Percentiles rank a stretch among this genome's conserved stretches.
Evolutionary conservation across 148 eudicot species (phyloP).

Genomic region (Agrostemma githago): DNA sequence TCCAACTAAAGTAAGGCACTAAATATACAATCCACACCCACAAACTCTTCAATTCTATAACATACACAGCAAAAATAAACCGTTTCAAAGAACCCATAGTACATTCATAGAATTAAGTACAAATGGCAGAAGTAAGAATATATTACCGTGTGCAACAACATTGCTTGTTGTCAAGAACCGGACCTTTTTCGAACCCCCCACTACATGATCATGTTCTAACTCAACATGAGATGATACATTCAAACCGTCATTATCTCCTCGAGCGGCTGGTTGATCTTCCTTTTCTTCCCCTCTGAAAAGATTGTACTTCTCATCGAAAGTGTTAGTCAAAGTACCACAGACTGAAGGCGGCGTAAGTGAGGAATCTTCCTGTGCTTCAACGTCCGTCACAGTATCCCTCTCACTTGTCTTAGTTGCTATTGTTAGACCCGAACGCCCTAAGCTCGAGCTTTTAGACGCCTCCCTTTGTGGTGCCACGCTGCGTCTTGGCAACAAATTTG

Average conservation of each 20-base stretch:
- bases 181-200: constrained; percentile 63
- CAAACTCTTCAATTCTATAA: background rate
- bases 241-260: constrained; percentile 28
- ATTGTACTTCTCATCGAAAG: constrained; percentile 35
- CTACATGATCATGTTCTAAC: constrained; percentile 33
- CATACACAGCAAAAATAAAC: background rate
- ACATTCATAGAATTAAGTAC: no score
- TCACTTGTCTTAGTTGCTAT: constrained; percentile 32
- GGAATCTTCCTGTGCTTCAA: constrained; percentile 50
- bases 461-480: constrained; percentile 48
- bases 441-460: constrained; percentile 29
- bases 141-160: constrained; percentile 51
- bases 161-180: constrained; percentile 49
- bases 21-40: background rate
- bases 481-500: constrained; percentile 60
- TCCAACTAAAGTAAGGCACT: background rate
- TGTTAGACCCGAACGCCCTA: constrained; percentile 20
- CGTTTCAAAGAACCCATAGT: background rate
- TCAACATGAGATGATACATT: constrained; percentile 30
- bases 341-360: constrained; percentile 52
- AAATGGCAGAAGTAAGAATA: background rate
- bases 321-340: constrained; percentile 43
- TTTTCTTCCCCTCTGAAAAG: constrained; percentile 27
- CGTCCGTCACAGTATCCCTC: constrained; percentile 18
- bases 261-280: constrained; percentile 34